Base-by-base conservation (phyloP, 306 rosid species). In the Glycyrrhiza uralensis region DNA sequence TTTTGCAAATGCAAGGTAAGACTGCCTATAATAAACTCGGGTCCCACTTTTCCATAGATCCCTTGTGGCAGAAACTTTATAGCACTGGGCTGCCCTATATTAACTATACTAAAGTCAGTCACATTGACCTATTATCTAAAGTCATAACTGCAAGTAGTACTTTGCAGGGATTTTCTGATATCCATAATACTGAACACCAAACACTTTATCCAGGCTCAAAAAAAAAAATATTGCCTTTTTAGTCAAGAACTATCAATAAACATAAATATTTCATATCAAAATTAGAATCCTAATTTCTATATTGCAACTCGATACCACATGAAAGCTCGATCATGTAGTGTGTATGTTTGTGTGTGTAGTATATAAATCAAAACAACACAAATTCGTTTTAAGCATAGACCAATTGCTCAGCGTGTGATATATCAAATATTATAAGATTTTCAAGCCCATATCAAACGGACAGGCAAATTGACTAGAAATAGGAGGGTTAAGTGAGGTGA, bases 251-350 rank as follows among this genome's bases (percentile, higher is more conserved):
- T 51, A 5, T 51, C 1, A 39, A 71, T 32, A 44, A 15, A 33
- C 45, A 54, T 33, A 44, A 63, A 42, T 33, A 78, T 71, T 35
- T 45, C 75, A 57, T 9, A 32, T 57, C 50, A 33, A 64, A 58
- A 30, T 67, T 78, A 32, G 15, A 78, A 71, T 63, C 69, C 65
- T 78, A 55, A 68, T 17, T 63, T 63, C 41, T 32, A 19, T 18
- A 28, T 28, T 38, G 38, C 36, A 35, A 78, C 23, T 61, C 50
- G 76, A 52, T 18, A 8, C 65, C 18, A 65, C 72, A 29, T 13
- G 20, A 39, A 63, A 39, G 13, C 46, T 26, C 41, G 35, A 46
- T 6, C 9, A 28, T n/a, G 19, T 13, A n/a, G n/a, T n/a, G n/a
- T n/a, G n/a, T n/a, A n/a, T n/a, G n/a, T n/a, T n/a, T n/a, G n/a